A percentile compares a stretch with the other conserved stretches of the same genome.
Evolutionary conservation across 106 monocot genomes (phyloP).

Genomic region (Triglochin maritima): DNA sequence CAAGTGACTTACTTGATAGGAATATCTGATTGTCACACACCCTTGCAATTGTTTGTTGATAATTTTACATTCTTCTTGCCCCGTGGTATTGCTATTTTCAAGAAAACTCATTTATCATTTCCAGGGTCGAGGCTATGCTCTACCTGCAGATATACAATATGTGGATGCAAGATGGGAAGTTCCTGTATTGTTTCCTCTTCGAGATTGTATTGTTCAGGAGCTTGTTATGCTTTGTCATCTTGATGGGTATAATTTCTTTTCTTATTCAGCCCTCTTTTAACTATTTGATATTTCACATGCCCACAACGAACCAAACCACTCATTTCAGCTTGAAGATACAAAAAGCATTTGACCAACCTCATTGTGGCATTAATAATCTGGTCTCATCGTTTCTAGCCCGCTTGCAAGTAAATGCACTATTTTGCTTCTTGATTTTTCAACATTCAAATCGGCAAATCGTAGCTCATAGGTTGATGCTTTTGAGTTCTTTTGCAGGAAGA

Average conservation of each 20-base stretch:
- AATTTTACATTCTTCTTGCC: no score
- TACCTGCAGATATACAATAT: constrained; percentile 91
- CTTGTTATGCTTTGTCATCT: constrained; percentile 64
- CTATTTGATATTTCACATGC: background rate
- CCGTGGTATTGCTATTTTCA: no score
- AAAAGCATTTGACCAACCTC: constrained; percentile 37
- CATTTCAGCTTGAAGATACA: constrained; percentile 57
- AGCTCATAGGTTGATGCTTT: background rate
- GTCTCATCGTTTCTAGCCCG: constrained; percentile 75
- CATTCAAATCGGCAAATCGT: background rate
- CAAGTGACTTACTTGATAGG: no score
- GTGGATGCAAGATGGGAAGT: constrained; percentile 82
- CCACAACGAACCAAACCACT: constrained; percentile 6
- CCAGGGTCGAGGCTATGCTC: constrained; percentile 90
- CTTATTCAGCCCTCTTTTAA: background rate
- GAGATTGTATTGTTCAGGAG: constrained; percentile 65
- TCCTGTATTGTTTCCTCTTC: constrained; percentile 82
- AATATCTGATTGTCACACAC: no score
- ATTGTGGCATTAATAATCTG: constrained; percentile 57
- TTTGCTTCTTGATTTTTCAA: background rate
- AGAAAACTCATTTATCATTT: constrained; percentile 1
- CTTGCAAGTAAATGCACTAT: constrained; percentile 37
- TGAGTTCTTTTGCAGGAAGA: constrained; percentile 51
- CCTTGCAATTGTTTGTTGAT: no score
- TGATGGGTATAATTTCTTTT: constrained; percentile 42